phyloP scores from a whole-genome alignment of 129 eudicot genomes.

The Arctium lappa region DNA sequence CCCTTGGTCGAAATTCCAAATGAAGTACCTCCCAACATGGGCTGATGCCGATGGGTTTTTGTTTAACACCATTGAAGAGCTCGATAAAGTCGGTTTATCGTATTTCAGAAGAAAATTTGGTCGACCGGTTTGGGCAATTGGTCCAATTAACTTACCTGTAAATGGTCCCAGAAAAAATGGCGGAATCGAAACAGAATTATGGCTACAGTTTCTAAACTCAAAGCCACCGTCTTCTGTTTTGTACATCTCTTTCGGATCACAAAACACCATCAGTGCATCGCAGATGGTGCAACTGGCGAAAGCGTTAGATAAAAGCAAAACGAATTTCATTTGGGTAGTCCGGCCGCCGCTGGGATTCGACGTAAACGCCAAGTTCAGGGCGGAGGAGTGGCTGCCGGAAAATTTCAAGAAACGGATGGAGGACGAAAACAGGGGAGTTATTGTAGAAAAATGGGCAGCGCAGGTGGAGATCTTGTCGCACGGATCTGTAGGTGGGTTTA shows the following conservation, averaged over 20 bases:
- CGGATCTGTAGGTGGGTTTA: conserved; percentile 37
- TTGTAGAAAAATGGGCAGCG: conserved; percentile 67
- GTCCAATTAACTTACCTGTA: conserved; percentile 39
- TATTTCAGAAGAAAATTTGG: conserved; percentile 53
- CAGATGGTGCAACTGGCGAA: conserved; percentile 65
- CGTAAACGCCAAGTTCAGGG: conserved; percentile 38
- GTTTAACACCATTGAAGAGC: conserved; percentile 56
- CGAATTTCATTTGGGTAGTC: conserved; percentile 57
- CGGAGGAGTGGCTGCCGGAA: conserved; percentile 64
- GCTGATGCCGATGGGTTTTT: conserved; percentile 47
- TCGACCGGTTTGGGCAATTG: conserved; percentile 58
- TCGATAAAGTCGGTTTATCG: conserved; percentile 54
- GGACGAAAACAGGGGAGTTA: conserved; percentile 37
- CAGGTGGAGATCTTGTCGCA: conserved; percentile 51
- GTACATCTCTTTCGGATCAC: conserved; percentile 72
- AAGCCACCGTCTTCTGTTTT: conserved; percentile 50
- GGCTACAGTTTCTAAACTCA: conserved; percentile 38
- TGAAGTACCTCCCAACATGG: conserved; percentile 41
- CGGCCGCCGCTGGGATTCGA: conserved; percentile 62
- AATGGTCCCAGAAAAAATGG: background rate
- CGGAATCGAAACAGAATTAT: conserved; percentile 8
- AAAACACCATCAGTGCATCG: conserved; percentile 52
- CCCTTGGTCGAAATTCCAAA: conserved; percentile 34
- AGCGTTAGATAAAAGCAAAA: conserved; percentile 39
- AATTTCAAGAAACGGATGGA: conserved; percentile 31